A percentile compares a stretch with the other conserved stretches of the same genome.
Evolutionary conservation across 441 rosid species (phyloP).

Genomic region (Daphne laureola): DNA sequence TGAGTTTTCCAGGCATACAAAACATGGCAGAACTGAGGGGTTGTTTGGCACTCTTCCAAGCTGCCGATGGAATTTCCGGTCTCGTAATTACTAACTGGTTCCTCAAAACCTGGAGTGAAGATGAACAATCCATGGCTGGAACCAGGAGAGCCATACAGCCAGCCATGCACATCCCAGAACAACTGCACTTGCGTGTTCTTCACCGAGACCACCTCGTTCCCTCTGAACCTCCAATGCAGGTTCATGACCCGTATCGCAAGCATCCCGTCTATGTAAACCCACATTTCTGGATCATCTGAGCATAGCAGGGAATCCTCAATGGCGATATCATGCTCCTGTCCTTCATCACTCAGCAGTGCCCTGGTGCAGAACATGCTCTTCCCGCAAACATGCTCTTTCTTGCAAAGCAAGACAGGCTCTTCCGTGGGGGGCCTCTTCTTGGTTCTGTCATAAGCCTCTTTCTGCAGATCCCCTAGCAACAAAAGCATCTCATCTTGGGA

Average conservation of each 20-base stretch:
- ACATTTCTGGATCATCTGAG: conserved; percentile 64
- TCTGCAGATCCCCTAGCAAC: conserved; percentile 49
- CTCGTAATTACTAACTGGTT: conserved; percentile 8
- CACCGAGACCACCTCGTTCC: conserved; percentile 54
- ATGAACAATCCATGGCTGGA: conserved; percentile 53
- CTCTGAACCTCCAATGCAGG: conserved; percentile 74
- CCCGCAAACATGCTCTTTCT: conserved; percentile 62
- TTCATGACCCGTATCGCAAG: conserved; percentile 47
- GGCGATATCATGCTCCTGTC: conserved; percentile 45
- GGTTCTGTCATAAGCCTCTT: conserved; percentile 57
- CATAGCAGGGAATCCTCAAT: conserved; percentile 50
- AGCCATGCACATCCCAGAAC: conserved; percentile 80
- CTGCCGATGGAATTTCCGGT: conserved; percentile 8
- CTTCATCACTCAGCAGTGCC: conserved; percentile 28
- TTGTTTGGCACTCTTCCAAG: conserved; percentile 13
- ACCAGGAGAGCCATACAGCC: conserved; percentile 48
- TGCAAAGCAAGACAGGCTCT: conserved; percentile 55
- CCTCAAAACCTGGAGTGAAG: conserved; percentile 34
- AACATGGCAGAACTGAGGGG: conserved; percentile 42
- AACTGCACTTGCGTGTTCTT: conserved; percentile 34
- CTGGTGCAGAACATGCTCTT: conserved; percentile 54
- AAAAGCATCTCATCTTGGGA: conserved; percentile 38
- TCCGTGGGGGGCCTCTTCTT: conserved; percentile 34
- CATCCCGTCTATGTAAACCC: conserved; percentile 56
- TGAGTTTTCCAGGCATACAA: conserved; percentile 54